Percentiles rank a stretch among this genome's conserved stretches.
phyloP scores from a whole-genome alignment of 169 alveolate species.

The Cryptosporidium meleagridis region DNA sequence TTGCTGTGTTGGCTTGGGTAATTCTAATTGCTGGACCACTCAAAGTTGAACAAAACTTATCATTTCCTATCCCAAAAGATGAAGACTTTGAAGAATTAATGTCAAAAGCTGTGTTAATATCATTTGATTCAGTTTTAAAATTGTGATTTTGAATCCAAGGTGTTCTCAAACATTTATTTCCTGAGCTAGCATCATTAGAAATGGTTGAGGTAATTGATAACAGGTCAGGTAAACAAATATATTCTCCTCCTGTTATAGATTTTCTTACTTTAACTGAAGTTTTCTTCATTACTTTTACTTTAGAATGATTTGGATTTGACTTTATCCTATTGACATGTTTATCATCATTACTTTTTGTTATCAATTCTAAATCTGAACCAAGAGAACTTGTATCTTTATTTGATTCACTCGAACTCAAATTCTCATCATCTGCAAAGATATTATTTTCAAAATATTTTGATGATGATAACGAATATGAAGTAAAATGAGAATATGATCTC shows the following conservation, averaged over 20 bases:
- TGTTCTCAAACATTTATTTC: neutral
- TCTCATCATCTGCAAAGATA: neutral
- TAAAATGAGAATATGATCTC: constrained; percentile 3
- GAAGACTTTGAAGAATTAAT: neutral
- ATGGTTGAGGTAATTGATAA: constrained; percentile 1
- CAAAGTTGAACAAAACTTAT: neutral
- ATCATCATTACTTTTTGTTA: neutral
- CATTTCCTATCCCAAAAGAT: neutral
- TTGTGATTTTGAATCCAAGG: neutral
- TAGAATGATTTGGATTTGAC: neutral
- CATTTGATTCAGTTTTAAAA: neutral
- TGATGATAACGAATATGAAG: neutral
- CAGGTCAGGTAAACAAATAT: neutral
- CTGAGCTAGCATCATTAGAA: neutral
- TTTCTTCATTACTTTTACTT: neutral
- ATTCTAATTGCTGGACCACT: constrained; percentile 2
- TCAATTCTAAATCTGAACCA: neutral
- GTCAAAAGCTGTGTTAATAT: neutral
- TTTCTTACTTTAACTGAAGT: neutral
- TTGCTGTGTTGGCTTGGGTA: neutral
- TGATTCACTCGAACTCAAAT: neutral
- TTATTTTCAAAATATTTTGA: neutral
- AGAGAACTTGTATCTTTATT: neutral
- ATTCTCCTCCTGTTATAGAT: neutral
- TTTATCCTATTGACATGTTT: neutral